These are phyloP conservation scores for Ganoderma resinaceum DNA, from an alignment of 1,284 basidiomycete species.

Conservation along the genomic window DNA sequence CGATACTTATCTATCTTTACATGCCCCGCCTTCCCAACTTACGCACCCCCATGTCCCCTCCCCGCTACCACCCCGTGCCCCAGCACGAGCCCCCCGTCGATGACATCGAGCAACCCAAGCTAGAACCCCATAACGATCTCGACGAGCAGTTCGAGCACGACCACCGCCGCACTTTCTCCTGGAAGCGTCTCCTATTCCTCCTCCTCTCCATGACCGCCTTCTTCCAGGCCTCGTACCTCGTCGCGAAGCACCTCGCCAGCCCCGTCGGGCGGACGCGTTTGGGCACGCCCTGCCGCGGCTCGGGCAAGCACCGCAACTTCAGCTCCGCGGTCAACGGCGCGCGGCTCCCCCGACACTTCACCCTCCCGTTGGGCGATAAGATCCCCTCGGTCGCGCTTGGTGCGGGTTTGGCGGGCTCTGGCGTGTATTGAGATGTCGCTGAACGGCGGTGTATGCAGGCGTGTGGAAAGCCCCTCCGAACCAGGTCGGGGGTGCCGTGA, in stretches of 20 bases:
- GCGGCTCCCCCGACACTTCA: conserved; percentile 55
- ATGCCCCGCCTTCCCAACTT: background rate
- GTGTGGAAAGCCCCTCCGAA: conserved; percentile 65
- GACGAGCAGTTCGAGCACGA: conserved; percentile 4
- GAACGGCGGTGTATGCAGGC: conserved; percentile 43
- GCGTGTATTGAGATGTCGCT: conserved; percentile 7
- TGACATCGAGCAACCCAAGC: conserved; percentile 17
- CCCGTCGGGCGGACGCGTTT: conserved; percentile 14
- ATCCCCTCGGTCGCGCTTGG: conserved; percentile 70
- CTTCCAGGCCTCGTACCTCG: conserved; percentile 35
- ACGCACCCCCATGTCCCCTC: conserved; percentile 18
- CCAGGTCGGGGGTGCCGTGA: conserved; percentile 67
- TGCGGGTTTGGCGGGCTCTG: conserved; percentile 33
- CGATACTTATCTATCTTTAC: background rate
- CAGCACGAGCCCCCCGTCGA: conserved; percentile 12
- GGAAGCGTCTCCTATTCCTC: conserved; percentile 33
- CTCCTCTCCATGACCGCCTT: conserved; percentile 31
- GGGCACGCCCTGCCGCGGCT: conserved; percentile 25
- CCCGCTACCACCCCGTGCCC: conserved; percentile 23
- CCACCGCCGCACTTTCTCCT: conserved; percentile 10
- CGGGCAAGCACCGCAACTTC: conserved; percentile 29
- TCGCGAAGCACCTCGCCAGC: conserved; percentile 20
- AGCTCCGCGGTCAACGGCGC: conserved; percentile 44
- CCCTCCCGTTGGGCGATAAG: conserved; percentile 64
- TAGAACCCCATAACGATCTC: background rate